Evolutionary conservation across 805 yeast species (phyloP).

Genomic region (Wickerhamiella occidentalis): DNA sequence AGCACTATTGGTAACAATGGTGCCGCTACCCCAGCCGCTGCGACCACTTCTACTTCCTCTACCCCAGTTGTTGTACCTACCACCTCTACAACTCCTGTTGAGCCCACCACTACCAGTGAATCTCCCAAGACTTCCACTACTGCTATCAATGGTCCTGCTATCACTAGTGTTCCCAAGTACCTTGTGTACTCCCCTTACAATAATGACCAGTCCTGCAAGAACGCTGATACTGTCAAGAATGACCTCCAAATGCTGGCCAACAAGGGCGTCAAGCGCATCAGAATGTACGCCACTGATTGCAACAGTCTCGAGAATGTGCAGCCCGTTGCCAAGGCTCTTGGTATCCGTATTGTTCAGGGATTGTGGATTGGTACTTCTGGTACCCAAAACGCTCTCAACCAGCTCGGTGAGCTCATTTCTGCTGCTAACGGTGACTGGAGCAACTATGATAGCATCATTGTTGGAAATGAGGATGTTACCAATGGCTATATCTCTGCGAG

Average conservation of each 20-base stretch:
- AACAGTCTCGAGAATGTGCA: constrained; percentile 50
- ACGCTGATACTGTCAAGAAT: constrained; percentile 36
- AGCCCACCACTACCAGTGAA: constrained; percentile 23
- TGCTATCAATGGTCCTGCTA: constrained; percentile 18
- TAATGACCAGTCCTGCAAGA: constrained; percentile 56
- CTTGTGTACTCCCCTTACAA: constrained; percentile 48
- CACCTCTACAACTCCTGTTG: constrained; percentile 20
- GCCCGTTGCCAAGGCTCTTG: constrained; percentile 46
- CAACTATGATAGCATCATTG: constrained; percentile 60
- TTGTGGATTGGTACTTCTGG: constrained; percentile 64
- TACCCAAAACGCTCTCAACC: constrained; percentile 52
- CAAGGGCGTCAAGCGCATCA: constrained; percentile 52
- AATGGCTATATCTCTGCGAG: constrained; percentile 47
- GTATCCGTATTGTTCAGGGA: constrained; percentile 72
- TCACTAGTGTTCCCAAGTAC: constrained; percentile 23
- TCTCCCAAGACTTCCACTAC: constrained; percentile 23
- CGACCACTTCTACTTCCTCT: constrained; percentile 21
- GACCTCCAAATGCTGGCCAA: constrained; percentile 49
- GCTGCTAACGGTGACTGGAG: constrained; percentile 50
- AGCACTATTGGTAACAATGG: constrained; percentile 23
- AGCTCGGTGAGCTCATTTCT: constrained; percentile 42
- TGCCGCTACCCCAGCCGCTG: constrained; percentile 24
- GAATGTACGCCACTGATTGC: constrained; percentile 86
- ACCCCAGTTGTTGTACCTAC: constrained; percentile 23
- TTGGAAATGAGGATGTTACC: constrained; percentile 81